Evolutionary conservation across 2,329 filamentous ascomycete species (phyloP).

Genomic region (Aureobasidium zeae): DNA sequence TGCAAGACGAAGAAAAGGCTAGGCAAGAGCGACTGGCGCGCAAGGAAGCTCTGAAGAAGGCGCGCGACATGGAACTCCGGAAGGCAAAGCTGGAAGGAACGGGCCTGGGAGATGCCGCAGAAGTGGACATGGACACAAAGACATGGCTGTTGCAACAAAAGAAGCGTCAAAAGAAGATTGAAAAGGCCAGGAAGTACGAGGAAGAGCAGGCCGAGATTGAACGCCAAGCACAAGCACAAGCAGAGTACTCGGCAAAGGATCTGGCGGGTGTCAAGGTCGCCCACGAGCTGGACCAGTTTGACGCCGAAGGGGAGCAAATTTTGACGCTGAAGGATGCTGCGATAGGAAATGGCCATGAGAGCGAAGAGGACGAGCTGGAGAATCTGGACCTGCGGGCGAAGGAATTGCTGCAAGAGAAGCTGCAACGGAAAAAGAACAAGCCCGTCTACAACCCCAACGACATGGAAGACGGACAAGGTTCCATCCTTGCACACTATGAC

Average conservation of each 20-base stretch:
- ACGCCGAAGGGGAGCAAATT: constrained; percentile 70
- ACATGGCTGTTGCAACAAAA: constrained; percentile 83
- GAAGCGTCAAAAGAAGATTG: constrained; percentile 88
- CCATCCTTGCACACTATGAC: constrained; percentile 83
- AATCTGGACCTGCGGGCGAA: constrained; percentile 62
- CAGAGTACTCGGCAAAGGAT: constrained; percentile 77
- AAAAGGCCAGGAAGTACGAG: constrained; percentile 57
- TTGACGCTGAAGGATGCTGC: constrained; percentile 90
- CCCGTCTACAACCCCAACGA: constrained; percentile 80
- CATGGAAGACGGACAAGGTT: constrained; percentile 52
- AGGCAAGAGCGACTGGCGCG: constrained; percentile 73
- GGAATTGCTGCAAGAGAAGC: constrained; percentile 63
- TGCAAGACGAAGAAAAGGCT: constrained; percentile 58
- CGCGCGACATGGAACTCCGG: constrained; percentile 72
- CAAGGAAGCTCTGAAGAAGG: constrained; percentile 75
- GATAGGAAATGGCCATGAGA: constrained; percentile 66
- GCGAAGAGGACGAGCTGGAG: constrained; percentile 83
- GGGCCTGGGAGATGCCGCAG: constrained; percentile 68
- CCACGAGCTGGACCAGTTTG: constrained; percentile 74
- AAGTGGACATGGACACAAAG: constrained; percentile 63
- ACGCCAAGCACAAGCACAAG: constrained; percentile 54
- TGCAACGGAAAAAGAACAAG: constrained; percentile 84
- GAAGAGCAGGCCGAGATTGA: constrained; percentile 68
- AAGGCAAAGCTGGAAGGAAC: constrained; percentile 69
- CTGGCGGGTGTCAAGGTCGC: constrained; percentile 85